These are phyloP conservation scores for Fusarium nisikadoi DNA, from an alignment of 2,329 filamentous ascomycete genomes.

Conservation along the genomic window DNA sequence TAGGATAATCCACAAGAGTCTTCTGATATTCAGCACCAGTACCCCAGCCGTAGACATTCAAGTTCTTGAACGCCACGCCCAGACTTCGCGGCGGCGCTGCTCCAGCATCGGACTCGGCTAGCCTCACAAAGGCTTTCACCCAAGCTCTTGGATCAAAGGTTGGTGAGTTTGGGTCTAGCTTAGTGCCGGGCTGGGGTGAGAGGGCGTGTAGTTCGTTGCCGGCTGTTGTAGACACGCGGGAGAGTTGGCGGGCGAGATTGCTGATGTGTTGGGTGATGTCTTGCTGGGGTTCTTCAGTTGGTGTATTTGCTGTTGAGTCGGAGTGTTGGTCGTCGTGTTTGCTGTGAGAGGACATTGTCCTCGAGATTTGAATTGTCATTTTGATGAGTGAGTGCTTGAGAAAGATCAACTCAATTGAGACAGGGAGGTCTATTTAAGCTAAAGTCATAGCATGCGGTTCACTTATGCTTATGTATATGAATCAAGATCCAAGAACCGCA, in stretches of 20 bases:
- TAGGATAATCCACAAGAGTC: slow-evolving; percentile 36
- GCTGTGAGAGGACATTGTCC: background rate
- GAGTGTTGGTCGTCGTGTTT: background rate
- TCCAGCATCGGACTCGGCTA: slow-evolving; percentile 41
- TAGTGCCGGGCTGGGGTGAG: slow-evolving; percentile 31
- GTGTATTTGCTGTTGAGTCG: slow-evolving; percentile 9
- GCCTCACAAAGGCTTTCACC: slow-evolving; percentile 42
- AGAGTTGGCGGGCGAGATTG: slow-evolving; percentile 26
- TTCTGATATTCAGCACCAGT: slow-evolving; percentile 41
- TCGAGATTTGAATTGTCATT: background rate
- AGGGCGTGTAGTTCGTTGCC: slow-evolving; percentile 32
- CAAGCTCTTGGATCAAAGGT: slow-evolving; percentile 43
- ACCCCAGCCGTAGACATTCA: slow-evolving; percentile 45
- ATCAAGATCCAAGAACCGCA: background rate
- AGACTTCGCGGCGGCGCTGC: slow-evolving; percentile 40
- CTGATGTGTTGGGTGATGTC: slow-evolving; percentile 14
- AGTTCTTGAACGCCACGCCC: slow-evolving; percentile 43
- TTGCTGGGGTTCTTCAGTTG: background rate
- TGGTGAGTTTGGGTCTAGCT: slow-evolving; percentile 41
- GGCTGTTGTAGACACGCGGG: slow-evolving; percentile 20
- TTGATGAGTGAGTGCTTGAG: no score
- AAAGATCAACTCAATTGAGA: background rate
- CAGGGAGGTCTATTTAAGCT: background rate
- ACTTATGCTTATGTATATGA: background rate
- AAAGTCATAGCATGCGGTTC: background rate